Evolutionary conservation across 176 grass and related monocot genomes (phyloP), one percentile per base, ranked within the genome.

Genomic region (Chloris gayana): DNA sequence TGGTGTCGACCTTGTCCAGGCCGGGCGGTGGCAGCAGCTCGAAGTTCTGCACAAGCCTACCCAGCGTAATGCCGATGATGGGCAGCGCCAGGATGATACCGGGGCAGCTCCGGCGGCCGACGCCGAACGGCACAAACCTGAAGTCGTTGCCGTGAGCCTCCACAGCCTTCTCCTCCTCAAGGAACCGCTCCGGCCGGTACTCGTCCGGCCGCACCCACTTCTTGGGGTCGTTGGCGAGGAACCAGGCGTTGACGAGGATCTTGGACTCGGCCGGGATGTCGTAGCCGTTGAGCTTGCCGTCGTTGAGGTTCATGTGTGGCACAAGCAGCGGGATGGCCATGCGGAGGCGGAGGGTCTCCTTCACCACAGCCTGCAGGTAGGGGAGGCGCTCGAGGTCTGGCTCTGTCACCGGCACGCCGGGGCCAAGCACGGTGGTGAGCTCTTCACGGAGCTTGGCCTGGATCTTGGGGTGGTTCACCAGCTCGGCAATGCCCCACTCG

Each of bases 261-360:
- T 98, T 98, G 79, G 92, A 95, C 84, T 98, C 96, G 2, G 96
- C 96, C 24, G 92, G 88, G 82, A 98, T 98, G 87, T 98, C 96
- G 74, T 65, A 95, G 53, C 96, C 96, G 39, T 45, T 29, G 74
- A 95, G 96, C 84, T 91, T 95, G 56, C 86, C 96, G 38, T 98
- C 88, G 74, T 78, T 74, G 77, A 98, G 96, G 92, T 98, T 98
- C 96, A 98, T 98, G 92, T 98, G 96, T 15, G 96, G 96, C n/a
- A 98, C 96, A 22, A 98, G 90, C 19, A 98, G 88, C 54, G 96
- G 96, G 87, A 98, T 98, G 46, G 96, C 96, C 96, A 98, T 98
- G 86, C 96, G 96, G 21, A 98, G 79, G 47, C 96, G 96, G 31
- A 98, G 88, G 0, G 96, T 98, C 92, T 98, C 96, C 88, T 93